Evolutionary conservation across 1,284 basidiomycete species (phyloP), one percentile per base, ranked within the genome.

Genomic region (Ceratobasidium sp.): DNA sequence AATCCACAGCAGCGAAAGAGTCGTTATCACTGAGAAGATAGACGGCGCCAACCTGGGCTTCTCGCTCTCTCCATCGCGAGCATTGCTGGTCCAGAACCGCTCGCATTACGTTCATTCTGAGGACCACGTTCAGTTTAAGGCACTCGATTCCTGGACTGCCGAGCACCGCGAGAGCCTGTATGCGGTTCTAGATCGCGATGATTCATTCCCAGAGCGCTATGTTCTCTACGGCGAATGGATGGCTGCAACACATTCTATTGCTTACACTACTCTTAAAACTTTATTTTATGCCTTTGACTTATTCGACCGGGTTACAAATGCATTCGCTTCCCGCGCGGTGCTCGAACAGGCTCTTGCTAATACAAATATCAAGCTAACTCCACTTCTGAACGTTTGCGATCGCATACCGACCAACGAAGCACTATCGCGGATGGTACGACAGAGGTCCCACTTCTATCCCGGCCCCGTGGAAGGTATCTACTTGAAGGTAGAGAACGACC

Each of bases 11-110:
- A 42, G 23, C 6, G 79, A 83, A 6, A 81, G 83, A 65, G 84
- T 89, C 62, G 84, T 89, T 23, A 86, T 91, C 80, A 91, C 90
- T 3, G 91, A 92, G 81, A 91, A 92, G 81, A 86, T 91, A 56
- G 90, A 91, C 83, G 91, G 91, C 9, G 90, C 90, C 40, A 91
- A 92, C 82, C 88, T 91, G 87, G 91, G 90, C 4, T 88, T 92
- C 82, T 90, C 89, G 28, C 85, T 91, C 42, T 88, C 88, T 4
- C 82, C 85, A 3, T 86, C 87, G 80, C 83, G 87, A 26, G 83
- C 84, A n/a, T 85, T 91, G 71, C 75, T 89, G 46, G 86, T 90
- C 0, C 91, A 92, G 82, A 92, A 92, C 81, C 87, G 90, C n/a
- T 90, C 90, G 33, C 90, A 91, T 83, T 91, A 88, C 80, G 86